A percentile compares a stretch with the other conserved stretches of the same genome.
Evolutionary conservation across 768 basidiomycete genomes (phyloP).

Genomic region (Royoungia palumana): DNA sequence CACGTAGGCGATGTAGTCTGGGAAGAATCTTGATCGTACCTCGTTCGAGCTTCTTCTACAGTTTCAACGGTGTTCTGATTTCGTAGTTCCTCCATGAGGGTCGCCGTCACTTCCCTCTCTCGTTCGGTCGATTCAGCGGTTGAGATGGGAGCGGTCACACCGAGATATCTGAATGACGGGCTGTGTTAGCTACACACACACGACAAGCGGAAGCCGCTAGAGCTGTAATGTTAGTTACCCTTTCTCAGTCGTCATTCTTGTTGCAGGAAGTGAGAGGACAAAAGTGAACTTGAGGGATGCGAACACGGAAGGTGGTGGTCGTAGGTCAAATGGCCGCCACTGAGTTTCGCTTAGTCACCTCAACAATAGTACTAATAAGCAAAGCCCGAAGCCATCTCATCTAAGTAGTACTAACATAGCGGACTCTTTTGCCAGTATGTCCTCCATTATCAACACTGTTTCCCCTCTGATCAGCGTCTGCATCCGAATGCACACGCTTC

Average conservation of each 20-base stretch:
- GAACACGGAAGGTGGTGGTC: constrained; percentile 13
- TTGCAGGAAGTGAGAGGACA: constrained; percentile 5
- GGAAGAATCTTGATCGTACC: constrained; percentile 48
- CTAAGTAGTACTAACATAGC: not conserved
- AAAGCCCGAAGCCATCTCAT: no score
- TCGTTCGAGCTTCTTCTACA: constrained; percentile 80
- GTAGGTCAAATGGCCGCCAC: constrained; percentile 19
- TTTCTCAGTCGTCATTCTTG: constrained; percentile 41
- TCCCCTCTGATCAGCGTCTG: not conserved
- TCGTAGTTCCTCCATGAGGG: constrained; percentile 88
- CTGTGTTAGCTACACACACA: constrained; percentile 10
- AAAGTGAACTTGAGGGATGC: constrained; percentile 6
- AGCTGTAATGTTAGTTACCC: constrained; percentile 30
- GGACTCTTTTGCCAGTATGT: constrained; percentile 5
- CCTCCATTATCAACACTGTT: not conserved
- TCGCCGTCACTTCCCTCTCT: constrained; percentile 79
- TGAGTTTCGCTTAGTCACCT: constrained; percentile 23
- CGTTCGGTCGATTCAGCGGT: constrained; percentile 67
- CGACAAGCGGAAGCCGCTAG: constrained; percentile 1
- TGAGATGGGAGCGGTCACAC: constrained; percentile 86
- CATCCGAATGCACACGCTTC: constrained; percentile 7
- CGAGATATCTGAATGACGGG: constrained; percentile 53
- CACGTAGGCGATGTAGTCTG: not conserved
- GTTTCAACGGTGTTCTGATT: constrained; percentile 85
- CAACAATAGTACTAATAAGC: no score